phyloP scores from a whole-genome alignment of 139 green algal species.

The Choricystis sp. region DNA sequence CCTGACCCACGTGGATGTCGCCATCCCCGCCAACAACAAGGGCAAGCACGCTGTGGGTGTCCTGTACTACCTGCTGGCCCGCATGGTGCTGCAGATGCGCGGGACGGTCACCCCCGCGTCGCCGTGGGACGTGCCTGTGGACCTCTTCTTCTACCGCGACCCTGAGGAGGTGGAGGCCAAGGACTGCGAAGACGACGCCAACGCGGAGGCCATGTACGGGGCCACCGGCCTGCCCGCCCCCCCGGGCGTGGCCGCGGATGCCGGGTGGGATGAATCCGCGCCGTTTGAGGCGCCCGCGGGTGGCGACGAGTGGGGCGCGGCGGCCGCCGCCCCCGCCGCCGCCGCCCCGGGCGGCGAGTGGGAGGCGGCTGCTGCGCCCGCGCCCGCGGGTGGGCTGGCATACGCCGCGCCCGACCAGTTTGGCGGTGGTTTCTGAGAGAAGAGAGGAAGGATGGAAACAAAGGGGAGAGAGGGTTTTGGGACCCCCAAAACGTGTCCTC shows the following conservation, averaged over 20 bases:
- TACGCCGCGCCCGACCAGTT: slow-evolving; percentile 8
- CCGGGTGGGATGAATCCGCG: slow-evolving; percentile 10
- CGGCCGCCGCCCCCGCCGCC: slow-evolving; percentile 17
- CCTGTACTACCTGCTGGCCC: slow-evolving; percentile 92
- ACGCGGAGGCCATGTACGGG: slow-evolving; percentile 4
- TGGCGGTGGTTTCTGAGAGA: slow-evolving; percentile 8
- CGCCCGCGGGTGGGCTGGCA: slow-evolving; percentile 7
- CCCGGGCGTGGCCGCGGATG: slow-evolving; percentile 12
- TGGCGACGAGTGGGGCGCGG: slow-evolving; percentile 12
- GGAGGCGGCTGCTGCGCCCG: slow-evolving; percentile 26
- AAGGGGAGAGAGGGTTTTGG: background rate
- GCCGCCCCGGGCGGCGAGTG: slow-evolving; percentile 38
- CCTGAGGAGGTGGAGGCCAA: slow-evolving; percentile 68
- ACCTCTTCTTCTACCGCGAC: slow-evolving; percentile 98
- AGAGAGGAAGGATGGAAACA: background rate
- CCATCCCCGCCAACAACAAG: slow-evolving; percentile 99
- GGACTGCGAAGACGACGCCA: slow-evolving; percentile 25
- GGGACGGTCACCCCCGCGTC: slow-evolving; percentile 52
- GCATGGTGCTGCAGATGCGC: slow-evolving; percentile 97
- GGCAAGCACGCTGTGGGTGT: slow-evolving; percentile 90
- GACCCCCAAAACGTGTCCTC: too few species aligned
- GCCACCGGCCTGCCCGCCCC: slow-evolving; percentile 5
- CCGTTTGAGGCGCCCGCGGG: slow-evolving; percentile 13
- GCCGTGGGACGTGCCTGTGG: slow-evolving; percentile 90
- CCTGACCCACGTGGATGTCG: slow-evolving; percentile 84